Evolutionary conservation across 2,329 filamentous ascomycete species (phyloP).

Genomic region (Fusarium zealandicum): DNA sequence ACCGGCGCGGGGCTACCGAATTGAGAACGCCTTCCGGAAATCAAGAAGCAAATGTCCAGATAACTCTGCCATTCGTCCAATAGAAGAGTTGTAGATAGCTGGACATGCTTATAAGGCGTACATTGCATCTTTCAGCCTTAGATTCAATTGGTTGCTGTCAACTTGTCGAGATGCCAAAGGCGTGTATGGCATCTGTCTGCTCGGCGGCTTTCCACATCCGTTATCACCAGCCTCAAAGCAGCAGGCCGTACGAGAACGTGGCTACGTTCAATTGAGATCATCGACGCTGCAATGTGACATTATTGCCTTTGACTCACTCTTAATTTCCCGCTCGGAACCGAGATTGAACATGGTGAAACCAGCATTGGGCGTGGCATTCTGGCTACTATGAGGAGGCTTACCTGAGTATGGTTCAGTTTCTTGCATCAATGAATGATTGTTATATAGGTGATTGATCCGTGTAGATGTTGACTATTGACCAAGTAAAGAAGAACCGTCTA

Average conservation of each 20-base stretch:
- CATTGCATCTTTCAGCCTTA: slow-evolving; percentile 19
- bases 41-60: background rate
- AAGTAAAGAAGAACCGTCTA: too few species aligned
- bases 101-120: slow-evolving; percentile 14
- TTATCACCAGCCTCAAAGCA: slow-evolving; percentile 11
- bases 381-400: too few species aligned
- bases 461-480: too few species aligned
- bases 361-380: too few species aligned
- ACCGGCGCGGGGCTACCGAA: slow-evolving; percentile 14
- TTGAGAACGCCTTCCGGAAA: background rate
- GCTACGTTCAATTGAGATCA: background rate
- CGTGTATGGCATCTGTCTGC: slow-evolving; percentile 24
- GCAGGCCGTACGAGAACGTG: slow-evolving; percentile 23
- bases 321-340: too few species aligned
- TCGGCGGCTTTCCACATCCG: slow-evolving; percentile 19
- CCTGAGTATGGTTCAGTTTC: too few species aligned
- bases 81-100: background rate
- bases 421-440: too few species aligned
- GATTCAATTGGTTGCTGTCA: background rate
- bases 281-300: too few species aligned
- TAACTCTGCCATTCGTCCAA: slow-evolving; percentile 6
- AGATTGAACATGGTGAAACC: too few species aligned
- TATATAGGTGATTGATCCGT: too few species aligned
- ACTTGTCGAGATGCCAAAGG: slow-evolving; percentile 10
- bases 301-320: too few species aligned